phyloP scores from a whole-genome alignment of 2,329 filamentous ascomycete genomes.

The Colletotrichum neosansevieriae region DNA sequence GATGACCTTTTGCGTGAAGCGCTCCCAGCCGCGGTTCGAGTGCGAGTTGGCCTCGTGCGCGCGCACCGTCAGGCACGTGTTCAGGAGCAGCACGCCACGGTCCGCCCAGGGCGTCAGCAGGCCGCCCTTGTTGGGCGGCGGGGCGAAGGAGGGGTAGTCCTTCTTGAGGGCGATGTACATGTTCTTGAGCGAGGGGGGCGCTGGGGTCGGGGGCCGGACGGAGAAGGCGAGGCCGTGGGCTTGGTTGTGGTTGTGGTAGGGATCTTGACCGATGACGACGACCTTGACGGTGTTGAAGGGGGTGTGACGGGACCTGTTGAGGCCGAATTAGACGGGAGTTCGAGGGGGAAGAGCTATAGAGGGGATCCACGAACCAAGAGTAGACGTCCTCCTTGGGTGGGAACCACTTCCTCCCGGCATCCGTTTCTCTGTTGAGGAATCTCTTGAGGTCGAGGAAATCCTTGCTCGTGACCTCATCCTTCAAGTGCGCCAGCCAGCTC shows the following conservation, averaged over 20 bases:
- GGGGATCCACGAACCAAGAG: conserved; percentile 76
- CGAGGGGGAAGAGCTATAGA: background rate
- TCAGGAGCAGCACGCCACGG: conserved; percentile 90
- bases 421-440: conserved; percentile 84
- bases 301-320: conserved; percentile 88
- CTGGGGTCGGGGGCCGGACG: conserved; percentile 87
- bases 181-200: conserved; percentile 91
- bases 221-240: conserved; percentile 97
- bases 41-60: conserved; percentile 91
- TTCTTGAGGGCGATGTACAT: conserved; percentile 91
- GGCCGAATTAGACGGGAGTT: conserved; percentile 40
- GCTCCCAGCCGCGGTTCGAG: conserved; percentile 89
- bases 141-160: conserved; percentile 84
- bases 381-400: conserved; percentile 92
- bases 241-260: conserved; percentile 96
- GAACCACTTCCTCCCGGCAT: conserved; percentile 82
- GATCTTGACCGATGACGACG: conserved; percentile 95
- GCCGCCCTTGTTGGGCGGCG: conserved; percentile 82
- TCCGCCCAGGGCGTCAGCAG: conserved; percentile 95
- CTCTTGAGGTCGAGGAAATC: conserved; percentile 90
- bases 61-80: conserved; percentile 93
- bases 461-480: conserved; percentile 82
- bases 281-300: conserved; percentile 90
- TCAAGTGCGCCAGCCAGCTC: conserved; percentile 90
- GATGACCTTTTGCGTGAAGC: conserved; percentile 91